Conservation (phyloP, 106 monocot species). For the Xerophyta viscosa region DNA sequence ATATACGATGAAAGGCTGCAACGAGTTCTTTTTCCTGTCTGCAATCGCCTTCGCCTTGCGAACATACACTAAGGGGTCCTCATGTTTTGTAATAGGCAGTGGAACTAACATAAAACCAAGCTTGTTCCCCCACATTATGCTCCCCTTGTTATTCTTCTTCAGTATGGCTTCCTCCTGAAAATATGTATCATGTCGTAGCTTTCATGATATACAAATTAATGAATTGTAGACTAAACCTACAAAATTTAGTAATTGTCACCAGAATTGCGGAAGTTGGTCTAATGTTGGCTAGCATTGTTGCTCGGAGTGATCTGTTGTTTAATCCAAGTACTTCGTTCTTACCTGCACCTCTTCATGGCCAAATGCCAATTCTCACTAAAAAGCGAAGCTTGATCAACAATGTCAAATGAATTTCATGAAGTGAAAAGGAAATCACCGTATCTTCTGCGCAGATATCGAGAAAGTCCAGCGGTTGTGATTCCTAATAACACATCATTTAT, state of each 20-base stretch:
- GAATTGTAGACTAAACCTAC: not conserved
- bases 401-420: not conserved
- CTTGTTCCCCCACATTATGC: constrained; percentile 49
- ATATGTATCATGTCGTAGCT: too few relatives aligned
- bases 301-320: constrained; percentile 37
- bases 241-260: constrained; percentile 15
- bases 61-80: constrained; percentile 67
- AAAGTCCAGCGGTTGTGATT: constrained; percentile 43
- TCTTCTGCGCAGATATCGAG: constrained; percentile 38
- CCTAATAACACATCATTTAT: constrained; percentile 81
- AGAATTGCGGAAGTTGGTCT: constrained; percentile 39
- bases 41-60: constrained; percentile 32
- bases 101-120: constrained; percentile 47
- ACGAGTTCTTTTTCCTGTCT: constrained; percentile 56
- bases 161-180: too few relatives aligned
- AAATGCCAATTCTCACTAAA: not conserved
- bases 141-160: constrained; percentile 29
- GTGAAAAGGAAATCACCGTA: not conserved
- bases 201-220: too few relatives aligned
- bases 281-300: constrained; percentile 52
- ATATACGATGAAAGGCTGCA: constrained; percentile 47
- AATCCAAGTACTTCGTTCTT: constrained; percentile 6
- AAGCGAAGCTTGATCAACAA: too few relatives aligned
- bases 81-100: constrained; percentile 22
- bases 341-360: constrained; percentile 12